Conservation (phyloP, 345 rosid species). For the Capsella bursapastoris region DNA sequence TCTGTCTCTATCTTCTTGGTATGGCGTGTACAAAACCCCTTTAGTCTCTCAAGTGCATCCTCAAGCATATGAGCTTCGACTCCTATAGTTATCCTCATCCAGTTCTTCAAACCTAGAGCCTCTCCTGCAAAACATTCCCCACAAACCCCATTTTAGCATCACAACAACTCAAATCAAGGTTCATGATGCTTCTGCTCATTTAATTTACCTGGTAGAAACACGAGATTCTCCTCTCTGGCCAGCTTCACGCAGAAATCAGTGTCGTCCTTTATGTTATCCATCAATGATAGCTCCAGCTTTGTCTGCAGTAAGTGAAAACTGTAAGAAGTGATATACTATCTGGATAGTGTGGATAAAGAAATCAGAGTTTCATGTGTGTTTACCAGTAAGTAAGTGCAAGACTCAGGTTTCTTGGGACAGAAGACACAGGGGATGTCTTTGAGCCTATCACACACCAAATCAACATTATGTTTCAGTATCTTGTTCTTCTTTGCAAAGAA, state of each 20-base stretch:
- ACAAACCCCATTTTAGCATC: conserved; percentile 16
- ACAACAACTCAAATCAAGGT: conserved; percentile 11
- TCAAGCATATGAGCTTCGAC: conserved; percentile 63
- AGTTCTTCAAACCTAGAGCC: conserved; percentile 67
- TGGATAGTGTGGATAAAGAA: neutral
- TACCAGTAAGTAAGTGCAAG: conserved; percentile 76
- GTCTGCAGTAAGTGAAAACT: conserved; percentile 48
- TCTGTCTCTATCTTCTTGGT: conserved; percentile 52
- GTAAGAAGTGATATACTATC: neutral
- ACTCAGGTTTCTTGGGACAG: conserved; percentile 68
- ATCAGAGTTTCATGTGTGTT: neutral
- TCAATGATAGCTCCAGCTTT: conserved; percentile 55
- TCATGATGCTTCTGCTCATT: neutral
- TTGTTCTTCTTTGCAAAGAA: conserved; percentile 59
- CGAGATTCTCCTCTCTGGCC: conserved; percentile 69
- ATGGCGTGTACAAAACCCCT: conserved; percentile 65
- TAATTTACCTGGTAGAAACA: conserved; percentile 67
- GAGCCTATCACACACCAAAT: conserved; percentile 53
- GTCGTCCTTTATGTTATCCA: conserved; percentile 70
- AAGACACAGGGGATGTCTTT: conserved; percentile 65
- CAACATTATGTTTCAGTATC: conserved; percentile 57
- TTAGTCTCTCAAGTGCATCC: conserved; percentile 67
- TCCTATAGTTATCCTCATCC: conserved; percentile 70
- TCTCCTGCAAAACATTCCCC: conserved; percentile 51
- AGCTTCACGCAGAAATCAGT: conserved; percentile 68